phyloP scores from a whole-genome alignment of 139 green algal genomes.

The Chlamydomonas incerta region DNA sequence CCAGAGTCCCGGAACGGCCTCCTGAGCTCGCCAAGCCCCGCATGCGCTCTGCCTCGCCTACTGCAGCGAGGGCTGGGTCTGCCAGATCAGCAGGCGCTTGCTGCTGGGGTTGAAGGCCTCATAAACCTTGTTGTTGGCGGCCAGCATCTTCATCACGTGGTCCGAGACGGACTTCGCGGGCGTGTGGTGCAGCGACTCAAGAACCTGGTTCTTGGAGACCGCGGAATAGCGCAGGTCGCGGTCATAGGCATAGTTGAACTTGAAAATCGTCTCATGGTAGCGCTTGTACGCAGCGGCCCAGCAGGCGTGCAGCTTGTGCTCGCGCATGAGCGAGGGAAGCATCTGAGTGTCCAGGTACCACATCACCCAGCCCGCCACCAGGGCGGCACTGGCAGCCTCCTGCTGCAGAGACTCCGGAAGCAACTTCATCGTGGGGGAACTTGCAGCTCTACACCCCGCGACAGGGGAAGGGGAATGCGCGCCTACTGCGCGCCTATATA shows the following conservation, averaged over 20 bases:
- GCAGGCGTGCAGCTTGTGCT: slow-evolving; percentile 74
- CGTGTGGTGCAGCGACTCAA: slow-evolving; percentile 70
- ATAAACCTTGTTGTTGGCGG: slow-evolving; percentile 73
- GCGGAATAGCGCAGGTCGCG: slow-evolving; percentile 71
- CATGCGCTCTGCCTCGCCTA: slow-evolving; percentile 3
- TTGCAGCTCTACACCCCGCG: not conserved
- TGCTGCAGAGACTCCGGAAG: slow-evolving; percentile 60
- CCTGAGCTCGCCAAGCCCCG: not conserved
- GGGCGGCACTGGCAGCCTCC: slow-evolving; percentile 55
- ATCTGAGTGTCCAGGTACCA: slow-evolving; percentile 69
- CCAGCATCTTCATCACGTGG: slow-evolving; percentile 67
- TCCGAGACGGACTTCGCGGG: slow-evolving; percentile 60
- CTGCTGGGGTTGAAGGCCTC: slow-evolving; percentile 73
- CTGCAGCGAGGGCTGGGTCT: slow-evolving; percentile 66
- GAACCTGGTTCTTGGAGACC: slow-evolving; percentile 67
- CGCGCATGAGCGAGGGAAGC: slow-evolving; percentile 68
- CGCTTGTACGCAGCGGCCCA: slow-evolving; percentile 64
- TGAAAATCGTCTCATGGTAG: slow-evolving; percentile 75
- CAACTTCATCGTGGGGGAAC: slow-evolving; percentile 53
- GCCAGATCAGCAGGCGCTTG: slow-evolving; percentile 75
- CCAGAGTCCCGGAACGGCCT: not conserved
- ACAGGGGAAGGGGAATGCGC: slow-evolving; percentile 3
- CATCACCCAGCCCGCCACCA: slow-evolving; percentile 57
- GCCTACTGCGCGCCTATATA: slow-evolving; percentile 14
- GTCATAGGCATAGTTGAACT: slow-evolving; percentile 72